Evolutionary conservation across 2,329 filamentous ascomycete genomes (phyloP), one percentile per base, ranked within the genome.

Genomic region (Septoria petroselini): DNA sequence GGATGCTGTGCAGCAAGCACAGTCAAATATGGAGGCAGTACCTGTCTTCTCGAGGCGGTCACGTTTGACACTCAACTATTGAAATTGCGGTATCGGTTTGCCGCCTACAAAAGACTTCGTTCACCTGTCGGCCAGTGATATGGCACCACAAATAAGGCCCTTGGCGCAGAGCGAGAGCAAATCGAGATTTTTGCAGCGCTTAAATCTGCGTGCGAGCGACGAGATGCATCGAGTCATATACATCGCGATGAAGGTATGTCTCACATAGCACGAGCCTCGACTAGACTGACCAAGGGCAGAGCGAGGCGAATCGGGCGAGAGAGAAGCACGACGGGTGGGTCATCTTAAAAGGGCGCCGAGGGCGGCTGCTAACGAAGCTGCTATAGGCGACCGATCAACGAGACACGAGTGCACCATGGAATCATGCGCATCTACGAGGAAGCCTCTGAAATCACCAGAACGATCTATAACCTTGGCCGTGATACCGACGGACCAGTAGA

Each of bases 401-500:
- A 42, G 15, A 18, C 25, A n/a, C 14, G 25, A 15, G 11, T 17
- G 15, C 15, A 42, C 11, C 15, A 12, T 18, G 40, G 31, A 21
- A 42, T 42, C 25, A 23, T 33, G 25, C 40, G 25, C n/a, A 42
- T 31, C 14, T 42, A 33, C n/a, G 18, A 31, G 25, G 25, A 42
- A 15, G 15, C 40, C 7, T 33, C 27, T 11, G 15, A 11, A 7
- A 4, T 14, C 6, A 30, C 14, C 11, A 33, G 14, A 42, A 53
- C 58, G 1, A 68, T 68, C 48, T 76, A 73, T 51, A 64, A 70
- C 12, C 59, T 65, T 46, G 73, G 72, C 11, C 62, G 62, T 21
- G 70, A 70, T 41, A 59, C 54, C 17, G 68, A 68, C 35, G 63
- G 64, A 7, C 62, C 66, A 7, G 68, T 66, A 33, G 68, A 73